Percentiles rank a stretch among this genome's conserved stretches.
Evolutionary conservation across 2,329 filamentous ascomycete genomes (phyloP).

Genomic region (Talaromyces verruculosus): DNA sequence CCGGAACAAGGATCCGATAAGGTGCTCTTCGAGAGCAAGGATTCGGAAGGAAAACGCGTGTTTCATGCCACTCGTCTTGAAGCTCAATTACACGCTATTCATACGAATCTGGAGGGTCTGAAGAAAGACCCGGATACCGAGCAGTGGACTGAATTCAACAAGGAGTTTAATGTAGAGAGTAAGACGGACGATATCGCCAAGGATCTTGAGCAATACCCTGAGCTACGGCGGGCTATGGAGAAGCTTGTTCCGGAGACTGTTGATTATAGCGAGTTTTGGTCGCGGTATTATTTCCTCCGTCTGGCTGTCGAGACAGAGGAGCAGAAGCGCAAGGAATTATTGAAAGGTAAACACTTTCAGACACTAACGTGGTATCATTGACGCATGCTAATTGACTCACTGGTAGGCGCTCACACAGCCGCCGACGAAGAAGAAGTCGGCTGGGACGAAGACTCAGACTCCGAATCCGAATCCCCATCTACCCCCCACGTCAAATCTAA

Average conservation of each 20-base stretch:
- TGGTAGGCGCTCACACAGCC: conserved; percentile 31
- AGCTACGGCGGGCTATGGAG: conserved; percentile 88
- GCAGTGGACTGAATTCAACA: conserved; percentile 72
- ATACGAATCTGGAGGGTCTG: conserved; percentile 80
- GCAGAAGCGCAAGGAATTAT: conserved; percentile 77
- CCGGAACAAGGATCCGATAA: conserved; percentile 57
- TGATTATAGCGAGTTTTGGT: conserved; percentile 90
- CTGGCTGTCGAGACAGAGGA: conserved; percentile 94
- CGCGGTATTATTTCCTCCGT: conserved; percentile 89
- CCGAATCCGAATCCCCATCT: conserved; percentile 46
- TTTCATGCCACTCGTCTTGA: conserved; percentile 95
- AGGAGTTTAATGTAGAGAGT: conserved; percentile 73
- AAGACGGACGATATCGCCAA: conserved; percentile 80
- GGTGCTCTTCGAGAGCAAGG: conserved; percentile 90
- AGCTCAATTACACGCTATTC: conserved; percentile 92
- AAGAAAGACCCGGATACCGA: conserved; percentile 73
- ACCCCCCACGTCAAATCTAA: conserved; percentile 46
- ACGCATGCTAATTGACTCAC: background rate
- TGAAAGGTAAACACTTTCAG: conserved; percentile 69
- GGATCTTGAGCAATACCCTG: conserved; percentile 82
- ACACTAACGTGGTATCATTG: conserved; percentile 12
- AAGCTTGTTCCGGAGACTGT: conserved; percentile 89
- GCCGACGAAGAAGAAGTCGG: conserved; percentile 71
- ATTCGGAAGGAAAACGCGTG: conserved; percentile 82
- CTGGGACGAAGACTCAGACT: conserved; percentile 71